Evolutionary conservation across 176 grass and related monocot species (phyloP).

Genomic region (Otatea glauca): DNA sequence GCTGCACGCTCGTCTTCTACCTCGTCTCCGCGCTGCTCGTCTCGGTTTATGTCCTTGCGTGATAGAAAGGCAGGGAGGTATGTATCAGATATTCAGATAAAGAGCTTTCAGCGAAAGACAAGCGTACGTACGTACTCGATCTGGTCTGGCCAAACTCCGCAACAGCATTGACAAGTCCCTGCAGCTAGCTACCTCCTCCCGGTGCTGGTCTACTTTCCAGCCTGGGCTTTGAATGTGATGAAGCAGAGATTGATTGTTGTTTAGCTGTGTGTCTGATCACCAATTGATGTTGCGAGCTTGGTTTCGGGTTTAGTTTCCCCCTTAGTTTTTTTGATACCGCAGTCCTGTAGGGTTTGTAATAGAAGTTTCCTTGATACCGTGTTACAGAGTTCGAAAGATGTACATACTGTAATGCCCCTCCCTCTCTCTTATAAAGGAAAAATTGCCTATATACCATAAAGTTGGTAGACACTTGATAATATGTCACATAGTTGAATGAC

Average conservation of each 20-base stretch:
- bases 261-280: background rate
- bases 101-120: background rate
- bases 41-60: background rate
- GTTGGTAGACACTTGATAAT: too few species aligned
- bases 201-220: background rate
- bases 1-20: background rate
- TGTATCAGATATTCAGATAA: background rate
- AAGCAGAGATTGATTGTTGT: background rate
- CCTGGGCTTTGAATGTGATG: background rate
- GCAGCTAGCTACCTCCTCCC: background rate
- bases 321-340: background rate
- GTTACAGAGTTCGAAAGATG: background rate
- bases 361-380: background rate
- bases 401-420: too few species aligned
- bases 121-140: background rate
- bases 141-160: background rate
- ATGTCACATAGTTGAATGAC: too few species aligned
- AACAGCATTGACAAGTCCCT: background rate
- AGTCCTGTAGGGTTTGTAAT: background rate
- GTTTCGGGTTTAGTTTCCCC: background rate
- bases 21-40: slow-evolving; percentile 29
- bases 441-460: too few species aligned
- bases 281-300: background rate
- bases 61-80: background rate
- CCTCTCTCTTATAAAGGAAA: too few species aligned